Evolutionary conservation across 2,329 filamentous ascomycete genomes (phyloP), one percentile per base, ranked within the genome.

Genomic region (Emericellopsis atlantica): DNA sequence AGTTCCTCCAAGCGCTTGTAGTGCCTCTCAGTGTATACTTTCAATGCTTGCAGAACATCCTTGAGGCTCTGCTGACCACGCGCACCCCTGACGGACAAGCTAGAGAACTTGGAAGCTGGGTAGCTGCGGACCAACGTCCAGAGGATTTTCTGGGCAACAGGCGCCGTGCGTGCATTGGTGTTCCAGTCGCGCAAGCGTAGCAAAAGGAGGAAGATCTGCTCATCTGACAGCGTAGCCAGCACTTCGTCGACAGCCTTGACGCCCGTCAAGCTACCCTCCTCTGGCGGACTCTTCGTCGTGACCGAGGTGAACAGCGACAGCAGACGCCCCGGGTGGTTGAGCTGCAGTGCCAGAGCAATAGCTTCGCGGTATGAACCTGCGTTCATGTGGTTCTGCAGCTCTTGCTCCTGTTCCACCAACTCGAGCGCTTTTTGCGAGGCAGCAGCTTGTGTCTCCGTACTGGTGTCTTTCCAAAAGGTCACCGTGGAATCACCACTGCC

Each of bases 391-490:
- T 98, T 98, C 54, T 94, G 81, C 7, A 98, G 72, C 53, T 90
- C 79, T 56, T 98, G 92, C 54, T 96, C 90, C 59, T 95, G 86
- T 62, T 98, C 90, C 37, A 95, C 82, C 41, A 90, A 76, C 55
- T 82, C 78, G 6, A 84, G 79, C 31, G 83, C 81, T 4, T 83
- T 84, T 33, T 79, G 75, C 1, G 82, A 81, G 1, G 84, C 77
- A 3, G 81, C 81, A 14, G 78, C 76, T 45, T 86, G 80, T 0
- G 90, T 95, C 44, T 84, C 72, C 4, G 78, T 75, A 0, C 88
- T 93, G 2, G 88, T 95, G 55, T 98, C 92, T 52, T 79, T 80
- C 92, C 92, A 98, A 65, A 96, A 95, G 1, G 87, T 93, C 32
- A 98, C 77, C 1, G 87, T 89, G 29, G 88, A 89, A 60, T 98